Conservation (phyloP, 495 filamentous ascomycete genomes). For the Stereocaulon alpinum region DNA sequence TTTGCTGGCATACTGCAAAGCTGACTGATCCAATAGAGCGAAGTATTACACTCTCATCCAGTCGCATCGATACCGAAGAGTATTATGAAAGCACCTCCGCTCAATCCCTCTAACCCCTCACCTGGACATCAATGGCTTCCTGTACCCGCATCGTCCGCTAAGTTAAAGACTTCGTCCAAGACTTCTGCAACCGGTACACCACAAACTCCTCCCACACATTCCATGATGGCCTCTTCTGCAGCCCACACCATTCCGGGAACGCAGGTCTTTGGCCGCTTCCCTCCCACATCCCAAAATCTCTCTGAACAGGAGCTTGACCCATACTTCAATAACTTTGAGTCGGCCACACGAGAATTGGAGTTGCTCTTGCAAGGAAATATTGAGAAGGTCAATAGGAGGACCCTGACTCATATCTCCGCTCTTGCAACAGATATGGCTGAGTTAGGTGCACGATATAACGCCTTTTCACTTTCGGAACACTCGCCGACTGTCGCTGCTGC, state of each 20-base stretch:
- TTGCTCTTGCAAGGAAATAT: slow-evolving; percentile 78
- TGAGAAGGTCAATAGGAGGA: slow-evolving; percentile 89
- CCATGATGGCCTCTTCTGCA: slow-evolving; percentile 39
- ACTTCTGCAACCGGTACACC: slow-evolving; percentile 42
- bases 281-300: slow-evolving; percentile 61
- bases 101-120: slow-evolving; percentile 83
- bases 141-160: slow-evolving; percentile 72
- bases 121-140: slow-evolving; percentile 84
- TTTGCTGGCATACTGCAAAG: not conserved
- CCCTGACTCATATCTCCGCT: slow-evolving; percentile 68
- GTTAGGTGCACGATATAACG: slow-evolving; percentile 87
- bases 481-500: slow-evolving; percentile 80
- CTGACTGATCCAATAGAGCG: slow-evolving; percentile 48
- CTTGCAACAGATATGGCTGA: slow-evolving; percentile 84
- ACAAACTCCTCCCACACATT: slow-evolving; percentile 36
- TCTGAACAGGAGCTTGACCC: slow-evolving; percentile 87
- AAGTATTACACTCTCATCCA: slow-evolving; percentile 83
- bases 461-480: slow-evolving; percentile 89
- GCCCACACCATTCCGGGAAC: slow-evolving; percentile 50
- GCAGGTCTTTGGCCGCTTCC: slow-evolving; percentile 69
- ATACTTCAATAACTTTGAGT: slow-evolving; percentile 87
- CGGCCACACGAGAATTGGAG: slow-evolving; percentile 79
- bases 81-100: slow-evolving; percentile 81
- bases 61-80: slow-evolving; percentile 87
- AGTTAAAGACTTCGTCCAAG: slow-evolving; percentile 54